Base-by-base conservation (phyloP, 2,329 filamentous ascomycete genomes). In the Clarireedia paspali region DNA sequence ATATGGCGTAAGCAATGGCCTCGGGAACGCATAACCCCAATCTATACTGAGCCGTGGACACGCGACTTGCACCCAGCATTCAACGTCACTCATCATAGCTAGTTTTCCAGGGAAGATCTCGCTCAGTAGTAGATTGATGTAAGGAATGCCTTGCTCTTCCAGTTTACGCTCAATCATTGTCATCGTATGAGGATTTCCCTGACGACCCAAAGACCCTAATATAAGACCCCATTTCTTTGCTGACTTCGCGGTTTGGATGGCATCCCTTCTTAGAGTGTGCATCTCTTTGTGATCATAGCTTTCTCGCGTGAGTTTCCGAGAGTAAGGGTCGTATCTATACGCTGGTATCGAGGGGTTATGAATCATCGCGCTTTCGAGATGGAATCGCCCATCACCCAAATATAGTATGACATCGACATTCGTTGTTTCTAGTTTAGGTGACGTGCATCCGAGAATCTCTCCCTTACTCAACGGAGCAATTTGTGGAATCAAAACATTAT, bases 311-410 rank as follows among this genome's bases (percentile, higher is more conserved):
- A 99, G 81, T 57, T 89, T 90, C 50, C 92, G 83, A 10, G 91
- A 94, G 74, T 99, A 99, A 0, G 95, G 94, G 68, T 99, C 94
- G 71, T 99, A 99, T 61, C 94, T 83, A 73, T 96, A 99, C 2
- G 95, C 92, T 0, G 92, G 89, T 38, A 96, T 82, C 5, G 77
- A 74, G 0, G 95, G 94, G 72, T 99, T 99, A 69, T 97, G 94
- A 63, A 99, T 99, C 92, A 99, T 99, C 67, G 95, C 92, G 67
- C 89, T 95, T 73, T 99, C 94, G 45, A 99, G 86, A 70, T 99
- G 94, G 75, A 96, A 96, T 57, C 91, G 83, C 12, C 91, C 91
- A 68, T 96, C 91, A 47, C 91, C 91, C 14, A 96, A 82, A 70
- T 96, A 96, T 1, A 96, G 76, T 47, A 96, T 86, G 60, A 90